Percentiles rank a stretch among this genome's conserved stretches.
These are phyloP conservation scores for Colletotrichum sp. DNA, from an alignment of 2,329 filamentous ascomycete species.

Conservation along the genomic window DNA sequence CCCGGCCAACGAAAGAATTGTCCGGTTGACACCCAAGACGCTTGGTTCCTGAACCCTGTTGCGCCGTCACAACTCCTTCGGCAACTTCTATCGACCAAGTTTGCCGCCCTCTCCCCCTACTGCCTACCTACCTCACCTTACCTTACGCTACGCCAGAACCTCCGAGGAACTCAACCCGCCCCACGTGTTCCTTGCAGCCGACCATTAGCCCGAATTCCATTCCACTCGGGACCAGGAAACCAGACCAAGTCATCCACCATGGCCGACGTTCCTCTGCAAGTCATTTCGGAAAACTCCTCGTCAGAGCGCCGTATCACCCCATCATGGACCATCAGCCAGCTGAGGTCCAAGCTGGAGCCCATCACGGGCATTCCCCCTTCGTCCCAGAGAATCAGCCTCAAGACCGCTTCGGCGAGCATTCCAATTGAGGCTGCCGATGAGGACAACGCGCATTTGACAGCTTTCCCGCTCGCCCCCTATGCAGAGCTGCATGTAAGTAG, in stretches of 20 bases:
- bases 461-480: conserved; percentile 74
- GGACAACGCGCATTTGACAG: conserved; percentile 68
- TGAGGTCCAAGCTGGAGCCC: conserved; percentile 88
- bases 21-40: conserved; percentile 1
- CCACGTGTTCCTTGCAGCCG: conserved; percentile 27
- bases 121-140: background rate
- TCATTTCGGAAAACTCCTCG: conserved; percentile 77
- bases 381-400: conserved; percentile 77
- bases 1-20: conserved; percentile 8
- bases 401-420: conserved; percentile 65
- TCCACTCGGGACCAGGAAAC: background rate
- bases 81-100: background rate
- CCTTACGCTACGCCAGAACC: background rate
- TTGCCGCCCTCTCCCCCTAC: background rate
- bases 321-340: conserved; percentile 84
- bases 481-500: conserved; percentile 80
- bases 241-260: conserved; percentile 45
- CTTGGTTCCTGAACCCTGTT: conserved; percentile 10
- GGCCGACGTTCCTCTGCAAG: conserved; percentile 77
- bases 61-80: background rate
- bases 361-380: conserved; percentile 89
- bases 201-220: background rate
- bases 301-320: conserved; percentile 93
- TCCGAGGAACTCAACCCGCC: conserved; percentile 5
- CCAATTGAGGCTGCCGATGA: conserved; percentile 75